phyloP scores from a whole-genome alignment of 805 yeast genomes.

The Candida sonorensis region DNA sequence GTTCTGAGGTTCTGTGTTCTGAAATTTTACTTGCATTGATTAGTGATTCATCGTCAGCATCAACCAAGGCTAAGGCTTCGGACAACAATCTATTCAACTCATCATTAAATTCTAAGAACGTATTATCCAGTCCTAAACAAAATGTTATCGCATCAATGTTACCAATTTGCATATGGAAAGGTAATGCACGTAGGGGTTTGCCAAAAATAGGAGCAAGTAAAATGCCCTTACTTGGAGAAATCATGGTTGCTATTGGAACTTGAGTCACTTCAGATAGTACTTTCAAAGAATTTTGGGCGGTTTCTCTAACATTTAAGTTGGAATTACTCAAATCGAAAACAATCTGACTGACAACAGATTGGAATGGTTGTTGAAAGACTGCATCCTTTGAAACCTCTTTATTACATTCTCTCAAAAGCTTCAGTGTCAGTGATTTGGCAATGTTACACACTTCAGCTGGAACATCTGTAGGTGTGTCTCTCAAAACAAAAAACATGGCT shows the following conservation, averaged over 20 bases:
- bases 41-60: slow-evolving; percentile 94
- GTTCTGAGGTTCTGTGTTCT: slow-evolving; percentile 85
- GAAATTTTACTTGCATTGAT: slow-evolving; percentile 80
- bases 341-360: slow-evolving; percentile 76
- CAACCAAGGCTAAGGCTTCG: slow-evolving; percentile 91
- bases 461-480: slow-evolving; percentile 85
- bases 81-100: slow-evolving; percentile 77
- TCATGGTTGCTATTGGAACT: slow-evolving; percentile 64
- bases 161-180: slow-evolving; percentile 98
- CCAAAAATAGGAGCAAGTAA: slow-evolving; percentile 92
- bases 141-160: slow-evolving; percentile 96
- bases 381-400: slow-evolving; percentile 52
- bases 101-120: slow-evolving; percentile 82
- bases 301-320: slow-evolving; percentile 71
- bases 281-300: slow-evolving; percentile 65
- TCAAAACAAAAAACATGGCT: slow-evolving; percentile 79
- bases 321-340: slow-evolving; percentile 92
- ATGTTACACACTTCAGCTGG: slow-evolving; percentile 70
- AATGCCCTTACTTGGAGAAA: slow-evolving; percentile 77
- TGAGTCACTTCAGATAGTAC: slow-evolving; percentile 64
- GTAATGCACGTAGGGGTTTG: slow-evolving; percentile 91
- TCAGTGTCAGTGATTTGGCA: slow-evolving; percentile 62
- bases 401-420: slow-evolving; percentile 62
- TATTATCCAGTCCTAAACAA: slow-evolving; percentile 72
- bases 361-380: slow-evolving; percentile 65